These are phyloP conservation scores for Xylariales sp. DNA, from an alignment of 2,329 filamentous ascomycete genomes.

Conservation along the genomic window DNA sequence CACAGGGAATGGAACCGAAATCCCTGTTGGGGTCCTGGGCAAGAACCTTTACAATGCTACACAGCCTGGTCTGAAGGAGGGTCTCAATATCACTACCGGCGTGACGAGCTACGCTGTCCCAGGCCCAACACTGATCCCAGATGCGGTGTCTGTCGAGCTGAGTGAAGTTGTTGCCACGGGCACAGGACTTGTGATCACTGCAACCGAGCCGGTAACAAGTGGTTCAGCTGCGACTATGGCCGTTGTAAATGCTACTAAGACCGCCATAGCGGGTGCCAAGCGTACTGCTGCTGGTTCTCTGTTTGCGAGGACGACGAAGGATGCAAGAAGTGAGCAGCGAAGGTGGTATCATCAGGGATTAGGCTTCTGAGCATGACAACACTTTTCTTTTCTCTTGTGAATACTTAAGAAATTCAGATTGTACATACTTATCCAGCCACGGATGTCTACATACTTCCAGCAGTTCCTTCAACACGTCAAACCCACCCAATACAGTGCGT, in stretches of 20 bases:
- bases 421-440: too few species aligned
- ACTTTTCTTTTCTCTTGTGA: too few species aligned
- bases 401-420: too few species aligned
- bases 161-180: conserved; percentile 8
- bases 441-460: too few species aligned
- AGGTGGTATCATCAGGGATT: conserved; percentile 7
- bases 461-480: too few species aligned
- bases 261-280: neutral
- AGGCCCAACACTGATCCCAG: conserved; percentile 10
- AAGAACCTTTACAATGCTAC: conserved; percentile 8
- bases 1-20: conserved; percentile 14
- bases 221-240: neutral
- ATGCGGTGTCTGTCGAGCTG: conserved; percentile 8
- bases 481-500: too few species aligned
- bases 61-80: conserved; percentile 6
- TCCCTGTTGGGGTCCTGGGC: conserved; percentile 4
- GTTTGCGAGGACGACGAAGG: neutral
- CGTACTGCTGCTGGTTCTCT: neutral
- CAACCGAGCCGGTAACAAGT: neutral
- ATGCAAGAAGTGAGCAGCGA: neutral
- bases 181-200: conserved; percentile 5
- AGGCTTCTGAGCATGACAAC: neutral
- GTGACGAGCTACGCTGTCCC: conserved; percentile 10
- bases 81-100: conserved; percentile 9
- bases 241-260: neutral